These are phyloP conservation scores for Tephrocybe sp. DNA, from an alignment of 768 basidiomycete species.

Conservation along the genomic window DNA sequence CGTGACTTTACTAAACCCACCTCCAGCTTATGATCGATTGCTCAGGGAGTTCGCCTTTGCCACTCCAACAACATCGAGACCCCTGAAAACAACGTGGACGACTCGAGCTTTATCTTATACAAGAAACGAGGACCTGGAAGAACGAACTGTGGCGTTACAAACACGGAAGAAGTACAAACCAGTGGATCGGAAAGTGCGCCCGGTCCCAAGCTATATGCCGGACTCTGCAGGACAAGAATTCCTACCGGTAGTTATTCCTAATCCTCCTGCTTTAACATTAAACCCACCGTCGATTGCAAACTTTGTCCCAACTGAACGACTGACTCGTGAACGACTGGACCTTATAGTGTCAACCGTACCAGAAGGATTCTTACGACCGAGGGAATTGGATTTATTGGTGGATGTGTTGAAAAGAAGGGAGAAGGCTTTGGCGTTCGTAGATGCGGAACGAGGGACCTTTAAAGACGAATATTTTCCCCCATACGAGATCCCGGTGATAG, in stretches of 20 bases:
- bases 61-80: too few species aligned
- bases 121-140: too few species aligned
- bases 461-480: slow-evolving; percentile 22
- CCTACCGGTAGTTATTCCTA: slow-evolving; percentile 14
- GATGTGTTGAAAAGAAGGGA: slow-evolving; percentile 7
- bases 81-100: too few species aligned
- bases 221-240: slow-evolving; percentile 1
- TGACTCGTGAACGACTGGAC: slow-evolving; percentile 14
- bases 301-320: background rate
- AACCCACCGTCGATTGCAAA: background rate
- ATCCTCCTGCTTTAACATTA: background rate
- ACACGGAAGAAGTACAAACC: slow-evolving; percentile 18
- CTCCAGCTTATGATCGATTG: too few species aligned
- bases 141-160: too few species aligned
- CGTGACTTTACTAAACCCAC: too few species aligned
- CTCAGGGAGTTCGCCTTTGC: too few species aligned
- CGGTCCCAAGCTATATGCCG: slow-evolving; percentile 21
- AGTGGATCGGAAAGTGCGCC: slow-evolving; percentile 23
- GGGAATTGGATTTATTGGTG: slow-evolving; percentile 14
- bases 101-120: too few species aligned
- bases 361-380: background rate
- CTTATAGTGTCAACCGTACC: slow-evolving; percentile 9
- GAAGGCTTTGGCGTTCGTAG: slow-evolving; percentile 18
- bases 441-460: slow-evolving; percentile 28
- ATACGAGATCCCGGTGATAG: slow-evolving; percentile 17